Conservation (phyloP, 2,329 filamentous ascomycete species). For the Diplodia intermedia region DNA sequence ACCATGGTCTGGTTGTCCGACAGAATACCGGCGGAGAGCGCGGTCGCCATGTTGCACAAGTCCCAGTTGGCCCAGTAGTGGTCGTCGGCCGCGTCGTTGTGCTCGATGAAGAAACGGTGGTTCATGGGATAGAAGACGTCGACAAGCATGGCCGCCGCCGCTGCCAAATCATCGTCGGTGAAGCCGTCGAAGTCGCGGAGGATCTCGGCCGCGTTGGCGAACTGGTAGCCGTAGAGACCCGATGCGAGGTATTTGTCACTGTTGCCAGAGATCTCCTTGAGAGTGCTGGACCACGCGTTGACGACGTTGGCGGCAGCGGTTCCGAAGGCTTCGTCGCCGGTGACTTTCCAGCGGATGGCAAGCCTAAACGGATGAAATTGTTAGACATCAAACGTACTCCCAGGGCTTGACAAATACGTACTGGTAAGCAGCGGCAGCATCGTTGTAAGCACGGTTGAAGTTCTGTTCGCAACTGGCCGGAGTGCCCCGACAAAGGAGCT, state of each 20-base stretch:
- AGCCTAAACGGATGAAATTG: slow-evolving; percentile 34
- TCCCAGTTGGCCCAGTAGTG: slow-evolving; percentile 58
- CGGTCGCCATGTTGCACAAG: slow-evolving; percentile 52
- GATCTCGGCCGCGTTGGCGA: slow-evolving; percentile 57
- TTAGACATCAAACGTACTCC: background rate
- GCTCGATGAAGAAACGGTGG: slow-evolving; percentile 47
- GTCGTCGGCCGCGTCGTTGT: slow-evolving; percentile 46
- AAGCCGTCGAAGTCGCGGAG: slow-evolving; percentile 48
- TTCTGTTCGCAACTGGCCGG: slow-evolving; percentile 41
- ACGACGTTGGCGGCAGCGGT: slow-evolving; percentile 49
- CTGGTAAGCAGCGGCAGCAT: slow-evolving; percentile 49
- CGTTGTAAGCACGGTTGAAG: slow-evolving; percentile 45
- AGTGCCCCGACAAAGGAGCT: slow-evolving; percentile 48
- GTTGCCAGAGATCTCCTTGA: slow-evolving; percentile 45
- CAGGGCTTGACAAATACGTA: background rate
- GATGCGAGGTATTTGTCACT: slow-evolving; percentile 51
- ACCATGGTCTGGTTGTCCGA: slow-evolving; percentile 53
- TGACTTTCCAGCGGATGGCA: slow-evolving; percentile 53
- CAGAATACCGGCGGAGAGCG: slow-evolving; percentile 53
- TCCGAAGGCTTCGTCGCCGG: slow-evolving; percentile 47
- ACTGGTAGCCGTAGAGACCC: slow-evolving; percentile 56
- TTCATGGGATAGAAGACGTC: slow-evolving; percentile 52
- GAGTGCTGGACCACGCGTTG: slow-evolving; percentile 48
- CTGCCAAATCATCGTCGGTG: slow-evolving; percentile 38
- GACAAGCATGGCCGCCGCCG: slow-evolving; percentile 44